phyloP scores from a whole-genome alignment of 2,329 filamentous ascomycete species.

The Cytospora leucostoma region DNA sequence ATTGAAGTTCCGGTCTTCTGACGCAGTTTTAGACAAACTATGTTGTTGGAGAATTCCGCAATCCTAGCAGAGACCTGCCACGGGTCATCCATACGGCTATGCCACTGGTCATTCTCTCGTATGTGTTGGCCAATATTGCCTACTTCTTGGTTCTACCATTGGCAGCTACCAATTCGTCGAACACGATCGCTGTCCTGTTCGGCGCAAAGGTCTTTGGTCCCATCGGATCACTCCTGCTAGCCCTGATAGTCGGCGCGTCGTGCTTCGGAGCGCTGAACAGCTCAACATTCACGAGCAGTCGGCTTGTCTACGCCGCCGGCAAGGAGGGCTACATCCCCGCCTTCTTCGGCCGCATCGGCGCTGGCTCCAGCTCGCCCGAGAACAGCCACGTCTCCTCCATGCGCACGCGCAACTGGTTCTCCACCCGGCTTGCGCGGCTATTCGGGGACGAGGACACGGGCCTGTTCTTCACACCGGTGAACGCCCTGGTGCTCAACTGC shows the following conservation, averaged over 20 bases:
- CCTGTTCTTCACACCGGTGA: slow-evolving; percentile 91
- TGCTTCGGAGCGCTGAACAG: slow-evolving; percentile 96
- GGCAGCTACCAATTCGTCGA: slow-evolving; percentile 77
- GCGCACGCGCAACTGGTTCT: slow-evolving; percentile 57
- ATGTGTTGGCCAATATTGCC: slow-evolving; percentile 85
- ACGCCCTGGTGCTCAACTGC: slow-evolving; percentile 83
- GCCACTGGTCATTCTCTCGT: slow-evolving; percentile 87
- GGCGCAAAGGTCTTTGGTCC: slow-evolving; percentile 87
- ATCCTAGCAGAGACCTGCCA: slow-evolving; percentile 85
- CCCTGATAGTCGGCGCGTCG: slow-evolving; percentile 84
- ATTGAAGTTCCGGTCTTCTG: background rate
- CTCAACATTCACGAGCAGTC: slow-evolving; percentile 87
- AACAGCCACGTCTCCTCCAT: slow-evolving; percentile 44
- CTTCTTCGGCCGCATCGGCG: slow-evolving; percentile 80
- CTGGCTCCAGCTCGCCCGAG: slow-evolving; percentile 49
- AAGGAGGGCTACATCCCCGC: slow-evolving; percentile 92
- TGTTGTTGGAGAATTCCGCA: slow-evolving; percentile 94
- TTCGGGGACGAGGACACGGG: slow-evolving; percentile 77
- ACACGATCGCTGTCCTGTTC: slow-evolving; percentile 95
- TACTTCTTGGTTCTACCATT: slow-evolving; percentile 93
- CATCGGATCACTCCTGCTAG: slow-evolving; percentile 78
- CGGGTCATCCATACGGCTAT: slow-evolving; percentile 96
- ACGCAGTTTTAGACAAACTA: slow-evolving; percentile 77
- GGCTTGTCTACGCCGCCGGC: slow-evolving; percentile 89
- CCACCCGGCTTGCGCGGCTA: slow-evolving; percentile 59